A percentile compares a stretch with the other conserved stretches of the same genome.
phyloP scores from a whole-genome alignment of 2,329 filamentous ascomycete genomes.

The Incumbomyces lentus region DNA sequence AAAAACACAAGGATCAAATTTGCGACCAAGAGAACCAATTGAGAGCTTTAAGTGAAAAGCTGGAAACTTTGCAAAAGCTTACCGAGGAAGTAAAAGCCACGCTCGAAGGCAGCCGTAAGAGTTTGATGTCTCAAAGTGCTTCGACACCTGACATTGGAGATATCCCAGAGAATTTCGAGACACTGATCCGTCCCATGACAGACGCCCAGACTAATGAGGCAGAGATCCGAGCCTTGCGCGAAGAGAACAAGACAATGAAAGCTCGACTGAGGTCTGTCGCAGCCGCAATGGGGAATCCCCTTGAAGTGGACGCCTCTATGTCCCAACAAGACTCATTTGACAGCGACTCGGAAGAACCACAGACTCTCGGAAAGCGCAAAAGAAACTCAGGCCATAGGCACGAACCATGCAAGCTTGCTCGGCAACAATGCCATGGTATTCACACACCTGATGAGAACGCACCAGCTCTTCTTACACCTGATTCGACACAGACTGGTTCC shows the following conservation, averaged over 20 bases:
- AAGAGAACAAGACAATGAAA: slow-evolving; percentile 18
- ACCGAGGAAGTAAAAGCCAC: slow-evolving; percentile 13
- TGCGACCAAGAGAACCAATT: slow-evolving; percentile 10
- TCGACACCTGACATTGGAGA: neutral
- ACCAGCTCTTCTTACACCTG: neutral
- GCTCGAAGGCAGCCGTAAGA: slow-evolving; percentile 6
- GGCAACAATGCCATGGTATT: neutral
- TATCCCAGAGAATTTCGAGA: slow-evolving; percentile 7
- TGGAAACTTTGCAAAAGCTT: slow-evolving; percentile 11
- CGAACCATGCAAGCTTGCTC: neutral
- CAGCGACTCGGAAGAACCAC: neutral
- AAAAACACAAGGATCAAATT: slow-evolving; percentile 7
- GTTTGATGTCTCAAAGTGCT: neutral
- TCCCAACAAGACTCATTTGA: neutral
- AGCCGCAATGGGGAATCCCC: slow-evolving; percentile 5
- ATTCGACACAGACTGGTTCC: neutral
- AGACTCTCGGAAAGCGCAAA: slow-evolving; percentile 16
- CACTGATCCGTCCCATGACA: slow-evolving; percentile 8
- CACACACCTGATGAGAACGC: neutral
- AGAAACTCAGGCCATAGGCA: neutral
- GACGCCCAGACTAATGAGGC: slow-evolving; percentile 6
- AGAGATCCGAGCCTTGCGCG: slow-evolving; percentile 13
- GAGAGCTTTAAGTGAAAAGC: slow-evolving; percentile 9
- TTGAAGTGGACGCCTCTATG: neutral
- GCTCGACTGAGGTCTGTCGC: slow-evolving; percentile 12